phyloP scores from a whole-genome alignment of 1,284 basidiomycete species.

The Austroboletus novae-zelandiae region DNA sequence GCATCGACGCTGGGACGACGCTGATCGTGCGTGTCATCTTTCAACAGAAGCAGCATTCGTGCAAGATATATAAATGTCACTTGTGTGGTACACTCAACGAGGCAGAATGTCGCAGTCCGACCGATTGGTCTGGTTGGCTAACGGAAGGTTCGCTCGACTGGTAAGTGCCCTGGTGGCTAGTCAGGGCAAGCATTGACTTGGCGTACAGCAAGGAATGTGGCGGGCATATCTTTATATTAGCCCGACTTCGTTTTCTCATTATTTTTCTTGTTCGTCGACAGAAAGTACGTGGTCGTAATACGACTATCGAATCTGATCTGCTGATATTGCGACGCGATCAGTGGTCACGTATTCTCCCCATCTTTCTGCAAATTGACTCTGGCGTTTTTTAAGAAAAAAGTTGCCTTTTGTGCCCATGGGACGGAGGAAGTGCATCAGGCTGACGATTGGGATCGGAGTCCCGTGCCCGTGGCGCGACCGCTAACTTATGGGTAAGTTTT shows the following conservation, averaged over 20 bases:
- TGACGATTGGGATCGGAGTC: conserved; percentile 71
- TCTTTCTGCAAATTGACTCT: conserved; percentile 2
- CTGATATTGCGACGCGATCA: conserved; percentile 2
- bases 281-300: conserved; percentile 18
- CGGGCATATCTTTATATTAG: conserved; percentile 7
- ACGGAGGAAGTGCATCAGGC: conserved; percentile 56
- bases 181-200: background rate
- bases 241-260: background rate
- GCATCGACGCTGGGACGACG: conserved; percentile 25
- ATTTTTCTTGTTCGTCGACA: background rate
- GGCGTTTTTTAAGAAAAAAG: conserved; percentile 41
- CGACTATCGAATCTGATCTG: too few relatives aligned
- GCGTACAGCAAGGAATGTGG: conserved; percentile 18
- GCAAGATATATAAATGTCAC: conserved; percentile 20
- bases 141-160: conserved; percentile 27
- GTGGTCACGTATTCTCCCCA: background rate
- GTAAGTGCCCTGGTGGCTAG: conserved; percentile 2
- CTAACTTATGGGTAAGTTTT: conserved; percentile 51
- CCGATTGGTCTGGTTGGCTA: conserved; percentile 26
- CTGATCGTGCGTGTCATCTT: conserved; percentile 25
- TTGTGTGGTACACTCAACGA: conserved; percentile 21
- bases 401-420: conserved; percentile 52
- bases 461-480: conserved; percentile 47
- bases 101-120: conserved; percentile 14
- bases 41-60: conserved; percentile 22